Evolutionary conservation across 2,329 filamentous ascomycete genomes (phyloP).

Genomic region (Chaetomium sp.): DNA sequence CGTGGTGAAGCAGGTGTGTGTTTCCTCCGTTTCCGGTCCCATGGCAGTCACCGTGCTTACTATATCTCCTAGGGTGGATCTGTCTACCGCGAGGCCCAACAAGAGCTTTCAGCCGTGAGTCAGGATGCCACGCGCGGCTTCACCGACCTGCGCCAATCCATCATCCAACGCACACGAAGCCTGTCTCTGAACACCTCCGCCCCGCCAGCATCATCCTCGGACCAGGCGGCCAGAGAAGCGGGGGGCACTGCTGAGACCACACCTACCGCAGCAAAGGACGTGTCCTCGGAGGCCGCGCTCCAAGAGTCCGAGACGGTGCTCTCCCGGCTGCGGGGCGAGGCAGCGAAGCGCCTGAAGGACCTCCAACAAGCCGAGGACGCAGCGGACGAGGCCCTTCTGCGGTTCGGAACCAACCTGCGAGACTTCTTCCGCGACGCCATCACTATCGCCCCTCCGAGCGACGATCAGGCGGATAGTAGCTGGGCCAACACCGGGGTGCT

Average conservation of each 20-base stretch:
- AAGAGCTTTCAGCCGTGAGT: constrained; percentile 78
- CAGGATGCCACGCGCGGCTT: constrained; percentile 83
- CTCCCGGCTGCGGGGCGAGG: constrained; percentile 73
- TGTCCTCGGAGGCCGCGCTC: constrained; percentile 47
- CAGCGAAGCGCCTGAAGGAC: constrained; percentile 81
- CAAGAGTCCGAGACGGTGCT: constrained; percentile 67
- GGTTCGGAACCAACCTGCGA: constrained; percentile 85
- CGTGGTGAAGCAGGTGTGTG: constrained; percentile 84
- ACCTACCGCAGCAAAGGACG: constrained; percentile 47
- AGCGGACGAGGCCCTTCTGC: constrained; percentile 89
- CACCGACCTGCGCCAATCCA: constrained; percentile 65
- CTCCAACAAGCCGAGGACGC: constrained; percentile 92
- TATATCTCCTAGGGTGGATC: constrained; percentile 63
- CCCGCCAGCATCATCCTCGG: constrained; percentile 33
- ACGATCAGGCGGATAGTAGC: constrained; percentile 42
- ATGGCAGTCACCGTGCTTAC: constrained; percentile 6
- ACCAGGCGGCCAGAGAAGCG: constrained; percentile 39
- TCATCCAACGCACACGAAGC: constrained; percentile 73
- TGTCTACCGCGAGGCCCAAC: constrained; percentile 81
- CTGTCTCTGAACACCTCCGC: constrained; percentile 63
- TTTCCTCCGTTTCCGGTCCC: neutral
- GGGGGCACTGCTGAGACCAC: constrained; percentile 45
- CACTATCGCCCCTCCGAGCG: constrained; percentile 74
- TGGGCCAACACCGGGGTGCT: constrained; percentile 61
- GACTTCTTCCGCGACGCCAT: constrained; percentile 91